Base-by-base conservation (phyloP, 208 protist species). In the Leishmania major region DNA sequence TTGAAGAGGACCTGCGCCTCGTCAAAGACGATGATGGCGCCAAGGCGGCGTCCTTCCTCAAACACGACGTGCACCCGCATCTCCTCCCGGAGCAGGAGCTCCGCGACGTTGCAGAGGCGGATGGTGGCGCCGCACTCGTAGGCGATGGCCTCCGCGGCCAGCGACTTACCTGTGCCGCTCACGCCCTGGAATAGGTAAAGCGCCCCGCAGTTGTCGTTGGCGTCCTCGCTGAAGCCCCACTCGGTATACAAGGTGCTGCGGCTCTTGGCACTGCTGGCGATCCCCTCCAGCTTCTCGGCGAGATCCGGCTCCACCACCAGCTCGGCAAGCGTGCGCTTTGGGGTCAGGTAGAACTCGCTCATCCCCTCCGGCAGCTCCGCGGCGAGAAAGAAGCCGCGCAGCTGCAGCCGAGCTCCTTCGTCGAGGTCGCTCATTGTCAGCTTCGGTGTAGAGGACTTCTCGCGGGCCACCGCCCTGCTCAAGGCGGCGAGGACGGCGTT, bases 41-140 rank as follows among this genome's bases (percentile, higher is more conserved):
- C 94, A 51, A 96, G 88, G 74, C 92, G 91, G 40, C 88, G 91
- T 2, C 79, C 95, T 70, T 98, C 94, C 59, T 91, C 90, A 69
- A 98, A 98, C 22, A 98, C 90, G 47, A 81, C 79, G 74, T 87
- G 82, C 51, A 97, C 81, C 40, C 87, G 89, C 43, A 93, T 77
- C 49, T 87, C 90, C 25, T 87, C 77, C 59, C 90, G 79, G 40
- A 96, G 80, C 45, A 96, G 74, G 74, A 96, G 82, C 80, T 95
- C 91, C 7, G 87, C 82, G 19, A 97, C 80, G 84, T 98, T 97
- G 81, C 93, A 95, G 53, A 98, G 79, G 1, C 95, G 92, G 67
- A 98, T 91, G n/a, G 91, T 92, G n/a, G 86, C 77, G 13, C 92
- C 96, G 80, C 93, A 97, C 87, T 98, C 96, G 86, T 97, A 98